These are phyloP conservation scores for Furculomyces boomerangus DNA, from an alignment of 371 early-diverging fungal genomes.

Conservation along the genomic window DNA sequence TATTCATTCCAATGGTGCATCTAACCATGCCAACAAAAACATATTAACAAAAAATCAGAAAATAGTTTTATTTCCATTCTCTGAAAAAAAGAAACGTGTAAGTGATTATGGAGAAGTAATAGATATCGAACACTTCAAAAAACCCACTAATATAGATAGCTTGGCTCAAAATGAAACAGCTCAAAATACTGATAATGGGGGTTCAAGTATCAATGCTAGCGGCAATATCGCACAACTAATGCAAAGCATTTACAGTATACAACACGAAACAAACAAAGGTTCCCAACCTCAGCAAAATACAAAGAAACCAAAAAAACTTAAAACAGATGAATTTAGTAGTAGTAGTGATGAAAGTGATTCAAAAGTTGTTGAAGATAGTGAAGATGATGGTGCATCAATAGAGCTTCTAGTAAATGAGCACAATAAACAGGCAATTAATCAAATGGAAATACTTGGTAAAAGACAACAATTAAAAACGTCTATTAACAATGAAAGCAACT, in stretches of 20 bases:
- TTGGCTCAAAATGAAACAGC: no score
- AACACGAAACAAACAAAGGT: neutral
- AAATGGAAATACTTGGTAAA: no score
- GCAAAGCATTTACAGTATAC: neutral
- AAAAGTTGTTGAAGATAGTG: no score
- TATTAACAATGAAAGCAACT: no score
- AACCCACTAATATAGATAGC: no score
- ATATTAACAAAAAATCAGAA: conserved; percentile 27
- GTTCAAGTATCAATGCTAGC: neutral
- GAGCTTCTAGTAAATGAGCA: neutral
- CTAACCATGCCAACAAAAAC: neutral
- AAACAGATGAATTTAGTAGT: no score
- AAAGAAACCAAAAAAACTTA: neutral
- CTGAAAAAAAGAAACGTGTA: conserved; percentile 55
- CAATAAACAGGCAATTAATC: neutral
- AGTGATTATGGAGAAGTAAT: conserved; percentile 94
- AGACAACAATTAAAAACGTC: no score
- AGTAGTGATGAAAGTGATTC: no score
- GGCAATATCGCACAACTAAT: neutral
- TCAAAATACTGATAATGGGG: neutral
- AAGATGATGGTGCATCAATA: neutral
- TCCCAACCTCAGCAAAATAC: neutral
- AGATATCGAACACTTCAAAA: conserved; percentile 40
- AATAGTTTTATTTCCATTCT: conserved; percentile 78
- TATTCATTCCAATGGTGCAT: no score